Percentiles rank a stretch among this genome's conserved stretches.
Evolutionary conservation across 116 monocot species (phyloP).

Genomic region (Cymodocea nodosa): DNA sequence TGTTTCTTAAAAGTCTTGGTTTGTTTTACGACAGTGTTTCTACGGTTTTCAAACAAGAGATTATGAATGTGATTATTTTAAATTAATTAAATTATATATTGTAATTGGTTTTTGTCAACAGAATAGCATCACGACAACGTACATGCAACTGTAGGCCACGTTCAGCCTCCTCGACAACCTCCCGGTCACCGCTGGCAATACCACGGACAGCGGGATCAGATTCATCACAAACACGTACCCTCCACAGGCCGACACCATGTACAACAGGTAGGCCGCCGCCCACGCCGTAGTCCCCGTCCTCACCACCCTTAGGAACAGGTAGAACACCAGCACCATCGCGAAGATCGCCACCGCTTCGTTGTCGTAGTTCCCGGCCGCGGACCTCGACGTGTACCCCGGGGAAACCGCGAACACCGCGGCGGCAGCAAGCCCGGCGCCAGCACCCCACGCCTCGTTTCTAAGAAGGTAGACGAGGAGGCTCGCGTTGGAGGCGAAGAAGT

Average conservation of each 20-base stretch:
- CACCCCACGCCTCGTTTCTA: slow-evolving; percentile 73
- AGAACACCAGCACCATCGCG: slow-evolving; percentile 74
- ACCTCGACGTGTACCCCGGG: slow-evolving; percentile 89
- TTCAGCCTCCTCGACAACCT: slow-evolving; percentile 89
- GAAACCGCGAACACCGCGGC: slow-evolving; percentile 76
- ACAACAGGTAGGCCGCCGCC: slow-evolving; percentile 87
- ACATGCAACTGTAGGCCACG: slow-evolving; percentile 80
- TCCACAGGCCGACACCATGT: slow-evolving; percentile 97
- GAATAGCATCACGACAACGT: no score
- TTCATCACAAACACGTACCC: slow-evolving; percentile 96
- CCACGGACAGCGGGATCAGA: slow-evolving; percentile 66
- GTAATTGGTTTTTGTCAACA: no score
- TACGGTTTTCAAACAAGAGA: no score
- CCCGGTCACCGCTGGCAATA: slow-evolving; percentile 72
- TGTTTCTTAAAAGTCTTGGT: no score
- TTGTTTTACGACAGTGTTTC: no score
- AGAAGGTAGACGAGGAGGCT: slow-evolving; percentile 75
- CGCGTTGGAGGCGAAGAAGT: slow-evolving; percentile 87
- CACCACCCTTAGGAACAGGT: slow-evolving; percentile 72
- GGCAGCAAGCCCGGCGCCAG: slow-evolving; percentile 65
- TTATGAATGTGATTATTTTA: no score
- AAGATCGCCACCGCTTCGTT: slow-evolving; percentile 95
- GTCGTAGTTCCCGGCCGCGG: slow-evolving; percentile 84
- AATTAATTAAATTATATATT: no score
- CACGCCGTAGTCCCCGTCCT: slow-evolving; percentile 69